Evolutionary conservation across 2,329 filamentous ascomycete species (phyloP).

Genomic region (Microsporum audouinii): DNA sequence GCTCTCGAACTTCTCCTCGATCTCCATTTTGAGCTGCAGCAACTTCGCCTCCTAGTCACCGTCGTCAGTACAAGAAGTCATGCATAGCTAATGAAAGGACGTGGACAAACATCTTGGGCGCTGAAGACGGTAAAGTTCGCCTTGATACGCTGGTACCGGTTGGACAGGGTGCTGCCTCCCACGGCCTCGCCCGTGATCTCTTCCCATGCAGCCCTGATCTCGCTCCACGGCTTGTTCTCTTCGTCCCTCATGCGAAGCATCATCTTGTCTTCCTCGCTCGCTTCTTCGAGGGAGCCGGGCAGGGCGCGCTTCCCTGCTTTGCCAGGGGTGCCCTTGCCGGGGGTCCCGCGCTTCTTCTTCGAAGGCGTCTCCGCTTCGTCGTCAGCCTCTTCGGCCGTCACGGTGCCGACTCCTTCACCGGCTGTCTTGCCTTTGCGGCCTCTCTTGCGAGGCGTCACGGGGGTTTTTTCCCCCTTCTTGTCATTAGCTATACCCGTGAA

Average conservation of each 20-base stretch:
- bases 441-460: slow-evolving; percentile 1
- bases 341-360: slow-evolving; percentile 3
- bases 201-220: slow-evolving; percentile 20
- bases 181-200: slow-evolving; percentile 23
- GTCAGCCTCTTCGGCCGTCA: background rate
- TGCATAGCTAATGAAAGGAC: background rate
- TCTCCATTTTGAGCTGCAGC: slow-evolving; percentile 27
- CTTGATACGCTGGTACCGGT: slow-evolving; percentile 30
- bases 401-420: background rate
- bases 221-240: slow-evolving; percentile 18
- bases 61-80: background rate
- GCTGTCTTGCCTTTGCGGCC: slow-evolving; percentile 5
- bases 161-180: slow-evolving; percentile 27
- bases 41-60: slow-evolving; percentile 20
- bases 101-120: slow-evolving; percentile 26
- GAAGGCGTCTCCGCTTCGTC: background rate
- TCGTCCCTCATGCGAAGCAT: slow-evolving; percentile 23
- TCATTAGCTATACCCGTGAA: background rate
- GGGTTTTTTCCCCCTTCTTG: slow-evolving; percentile 10
- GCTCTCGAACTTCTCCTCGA: slow-evolving; percentile 30
- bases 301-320: slow-evolving; percentile 16
- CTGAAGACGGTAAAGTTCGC: slow-evolving; percentile 29
- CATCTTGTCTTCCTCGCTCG: slow-evolving; percentile 18
- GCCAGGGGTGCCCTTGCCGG: background rate
- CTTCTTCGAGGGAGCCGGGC: slow-evolving; percentile 17